A percentile compares a stretch with the other conserved stretches of the same genome.
These are phyloP conservation scores for Ottelia alismoides DNA, from an alignment of 106 monocot species.

Conservation along the genomic window DNA sequence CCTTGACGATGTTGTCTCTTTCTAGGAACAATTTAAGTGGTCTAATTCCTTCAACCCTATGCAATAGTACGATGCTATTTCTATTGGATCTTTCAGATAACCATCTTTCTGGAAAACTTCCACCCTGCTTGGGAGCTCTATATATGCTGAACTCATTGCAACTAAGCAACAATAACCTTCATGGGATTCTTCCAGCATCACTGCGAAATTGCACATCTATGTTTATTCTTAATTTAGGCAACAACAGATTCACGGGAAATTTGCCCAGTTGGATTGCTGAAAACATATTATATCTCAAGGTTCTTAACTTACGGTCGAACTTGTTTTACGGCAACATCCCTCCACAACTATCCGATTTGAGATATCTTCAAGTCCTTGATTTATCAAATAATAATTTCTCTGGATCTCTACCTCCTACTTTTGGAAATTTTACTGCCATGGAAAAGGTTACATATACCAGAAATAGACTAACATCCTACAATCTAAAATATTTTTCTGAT, in stretches of 20 bases:
- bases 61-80: not conserved
- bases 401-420: slow-evolving; percentile 26
- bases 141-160: slow-evolving; percentile 3
- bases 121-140: not conserved
- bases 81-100: not conserved
- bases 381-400: slow-evolving; percentile 18
- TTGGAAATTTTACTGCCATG: too few relatives aligned
- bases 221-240: slow-evolving; percentile 2
- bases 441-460: too few relatives aligned
- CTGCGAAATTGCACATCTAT: not conserved
- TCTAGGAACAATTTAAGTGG: not conserved
- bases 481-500: too few relatives aligned
- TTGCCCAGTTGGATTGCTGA: slow-evolving; percentile 2
- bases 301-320: slow-evolving; percentile 1
- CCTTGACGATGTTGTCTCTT: not conserved
- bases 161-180: not conserved
- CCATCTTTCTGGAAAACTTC: slow-evolving; percentile 1
- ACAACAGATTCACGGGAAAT: slow-evolving; percentile 1
- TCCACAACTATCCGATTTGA: not conserved
- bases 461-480: too few relatives aligned
- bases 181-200: not conserved
- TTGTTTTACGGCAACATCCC: not conserved
- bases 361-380: slow-evolving; percentile 18
- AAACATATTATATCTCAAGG: not conserved
- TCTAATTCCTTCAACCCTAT: not conserved